A percentile compares a stretch with the other conserved stretches of the same genome.
Evolutionary conservation across 2,329 filamentous ascomycete genomes (phyloP).

Genomic region (Westerdykella sp.): DNA sequence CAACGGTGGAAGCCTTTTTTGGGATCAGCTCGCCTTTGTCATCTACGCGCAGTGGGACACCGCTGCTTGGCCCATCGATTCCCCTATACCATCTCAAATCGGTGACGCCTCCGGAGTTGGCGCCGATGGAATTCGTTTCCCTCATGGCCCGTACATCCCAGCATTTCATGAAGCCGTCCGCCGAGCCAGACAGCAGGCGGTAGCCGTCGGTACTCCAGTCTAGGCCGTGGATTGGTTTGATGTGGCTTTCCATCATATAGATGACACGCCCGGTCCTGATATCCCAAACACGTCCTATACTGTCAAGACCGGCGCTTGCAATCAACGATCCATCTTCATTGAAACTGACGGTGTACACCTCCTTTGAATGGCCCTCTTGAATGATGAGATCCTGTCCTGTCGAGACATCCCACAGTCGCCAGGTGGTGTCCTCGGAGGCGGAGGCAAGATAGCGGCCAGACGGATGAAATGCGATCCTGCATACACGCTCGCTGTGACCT

Average conservation of each 20-base stretch:
- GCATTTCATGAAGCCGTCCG: conserved; percentile 93
- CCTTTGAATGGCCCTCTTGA: conserved; percentile 91
- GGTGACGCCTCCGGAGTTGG: conserved; percentile 84
- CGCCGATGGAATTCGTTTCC: conserved; percentile 76
- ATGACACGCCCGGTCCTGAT: conserved; percentile 84
- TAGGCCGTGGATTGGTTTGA: conserved; percentile 85
- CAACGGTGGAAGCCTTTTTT: conserved; percentile 85
- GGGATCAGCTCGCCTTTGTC: conserved; percentile 60
- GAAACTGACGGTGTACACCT: conserved; percentile 85
- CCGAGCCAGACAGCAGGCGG: conserved; percentile 85
- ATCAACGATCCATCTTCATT: conserved; percentile 86
- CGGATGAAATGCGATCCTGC: conserved; percentile 89
- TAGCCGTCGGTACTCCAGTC: conserved; percentile 92
- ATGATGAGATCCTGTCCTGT: conserved; percentile 76
- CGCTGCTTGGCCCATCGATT: conserved; percentile 63
- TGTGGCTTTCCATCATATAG: conserved; percentile 90
- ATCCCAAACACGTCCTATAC: conserved; percentile 94
- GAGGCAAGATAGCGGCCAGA: conserved; percentile 85
- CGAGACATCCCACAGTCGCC: conserved; percentile 91
- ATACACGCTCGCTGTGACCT: conserved; percentile 82
- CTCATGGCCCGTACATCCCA: conserved; percentile 93
- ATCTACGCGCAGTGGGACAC: conserved; percentile 53
- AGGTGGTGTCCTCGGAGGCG: conserved; percentile 92
- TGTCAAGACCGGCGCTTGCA: conserved; percentile 88
- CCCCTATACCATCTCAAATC: conserved; percentile 94